phyloP scores from a whole-genome alignment of 257 asterid genomes.

The Nicotiana benthamiana region DNA sequence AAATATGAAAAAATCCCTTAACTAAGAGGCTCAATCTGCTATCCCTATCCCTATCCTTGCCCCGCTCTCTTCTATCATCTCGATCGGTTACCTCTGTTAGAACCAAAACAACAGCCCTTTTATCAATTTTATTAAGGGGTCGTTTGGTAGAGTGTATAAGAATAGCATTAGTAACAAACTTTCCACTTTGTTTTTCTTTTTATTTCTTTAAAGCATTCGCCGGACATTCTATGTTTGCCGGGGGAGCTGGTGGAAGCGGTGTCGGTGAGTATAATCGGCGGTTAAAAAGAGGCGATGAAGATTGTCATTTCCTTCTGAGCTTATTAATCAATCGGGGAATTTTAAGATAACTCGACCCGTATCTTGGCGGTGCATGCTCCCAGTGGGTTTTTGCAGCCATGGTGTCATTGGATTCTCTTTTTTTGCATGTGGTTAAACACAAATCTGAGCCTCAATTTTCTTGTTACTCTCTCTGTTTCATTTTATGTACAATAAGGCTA shows the following conservation, averaged over 20 bases:
- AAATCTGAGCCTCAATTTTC: not conserved
- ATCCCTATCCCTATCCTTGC: too few species aligned
- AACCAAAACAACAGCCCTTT: constrained; percentile 8
- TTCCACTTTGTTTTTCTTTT: not conserved
- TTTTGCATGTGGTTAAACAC: not conserved
- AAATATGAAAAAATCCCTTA: too few species aligned
- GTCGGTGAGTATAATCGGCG: not conserved
- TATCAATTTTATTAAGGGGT: not conserved
- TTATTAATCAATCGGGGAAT: not conserved
- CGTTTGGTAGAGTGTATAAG: too few species aligned
- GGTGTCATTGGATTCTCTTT: not conserved
- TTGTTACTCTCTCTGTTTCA: too few species aligned
- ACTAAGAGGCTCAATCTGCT: too few species aligned
- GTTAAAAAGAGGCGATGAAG: not conserved
- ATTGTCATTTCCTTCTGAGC: not conserved
- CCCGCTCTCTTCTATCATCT: too few species aligned
- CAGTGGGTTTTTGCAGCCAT: constrained; percentile 22
- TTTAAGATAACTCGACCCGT: constrained; percentile 5
- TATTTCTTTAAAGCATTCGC: not conserved
- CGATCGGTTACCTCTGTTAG: too few species aligned
- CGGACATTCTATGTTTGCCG: not conserved
- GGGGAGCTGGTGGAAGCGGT: not conserved
- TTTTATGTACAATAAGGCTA: not conserved
- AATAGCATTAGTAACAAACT: too few species aligned
- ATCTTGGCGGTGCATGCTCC: constrained; percentile 15